A percentile compares a stretch with the other conserved stretches of the same genome.
Evolutionary conservation across 2,329 filamentous ascomycete genomes (phyloP).

Genomic region (Mollisiaceae sp.): DNA sequence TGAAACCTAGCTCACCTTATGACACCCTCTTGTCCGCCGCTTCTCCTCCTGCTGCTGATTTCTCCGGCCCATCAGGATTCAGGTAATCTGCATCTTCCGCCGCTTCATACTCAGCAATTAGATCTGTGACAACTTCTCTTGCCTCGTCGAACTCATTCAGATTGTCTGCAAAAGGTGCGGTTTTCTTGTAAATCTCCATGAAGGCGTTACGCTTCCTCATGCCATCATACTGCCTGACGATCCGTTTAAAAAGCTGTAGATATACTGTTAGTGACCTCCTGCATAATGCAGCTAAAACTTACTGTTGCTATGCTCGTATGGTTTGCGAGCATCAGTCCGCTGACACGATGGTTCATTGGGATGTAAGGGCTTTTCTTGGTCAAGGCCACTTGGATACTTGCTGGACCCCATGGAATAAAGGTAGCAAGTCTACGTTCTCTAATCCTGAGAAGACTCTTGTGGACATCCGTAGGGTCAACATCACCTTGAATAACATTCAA

Average conservation of each 20-base stretch:
- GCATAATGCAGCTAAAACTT: constrained; percentile 41
- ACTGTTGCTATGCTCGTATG: constrained; percentile 95
- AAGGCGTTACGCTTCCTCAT: constrained; percentile 97
- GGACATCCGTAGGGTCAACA: constrained; percentile 95
- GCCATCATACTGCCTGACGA: constrained; percentile 88
- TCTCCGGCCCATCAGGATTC: constrained; percentile 57
- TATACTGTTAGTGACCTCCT: constrained; percentile 15
- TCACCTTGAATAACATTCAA: constrained; percentile 99
- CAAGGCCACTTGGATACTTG: constrained; percentile 94
- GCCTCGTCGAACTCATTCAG: constrained; percentile 95
- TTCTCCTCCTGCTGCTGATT: constrained; percentile 37
- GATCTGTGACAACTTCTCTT: constrained; percentile 84
- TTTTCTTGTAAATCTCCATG: constrained; percentile 94
- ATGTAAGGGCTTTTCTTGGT: constrained; percentile 98
- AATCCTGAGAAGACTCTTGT: constrained; percentile 96
- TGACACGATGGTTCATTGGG: constrained; percentile 91
- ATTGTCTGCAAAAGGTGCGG: constrained; percentile 89
- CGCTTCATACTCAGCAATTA: constrained; percentile 94
- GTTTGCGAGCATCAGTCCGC: constrained; percentile 96
- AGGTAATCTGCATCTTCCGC: constrained; percentile 91
- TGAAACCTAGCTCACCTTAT: background rate
- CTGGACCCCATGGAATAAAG: constrained; percentile 98
- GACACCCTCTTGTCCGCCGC: constrained; percentile 38
- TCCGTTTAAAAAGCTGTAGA: constrained; percentile 82
- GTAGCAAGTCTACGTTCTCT: constrained; percentile 91